Base-by-base conservation (phyloP, 2,329 filamentous ascomycete species). In the Talaromyces sp. region DNA sequence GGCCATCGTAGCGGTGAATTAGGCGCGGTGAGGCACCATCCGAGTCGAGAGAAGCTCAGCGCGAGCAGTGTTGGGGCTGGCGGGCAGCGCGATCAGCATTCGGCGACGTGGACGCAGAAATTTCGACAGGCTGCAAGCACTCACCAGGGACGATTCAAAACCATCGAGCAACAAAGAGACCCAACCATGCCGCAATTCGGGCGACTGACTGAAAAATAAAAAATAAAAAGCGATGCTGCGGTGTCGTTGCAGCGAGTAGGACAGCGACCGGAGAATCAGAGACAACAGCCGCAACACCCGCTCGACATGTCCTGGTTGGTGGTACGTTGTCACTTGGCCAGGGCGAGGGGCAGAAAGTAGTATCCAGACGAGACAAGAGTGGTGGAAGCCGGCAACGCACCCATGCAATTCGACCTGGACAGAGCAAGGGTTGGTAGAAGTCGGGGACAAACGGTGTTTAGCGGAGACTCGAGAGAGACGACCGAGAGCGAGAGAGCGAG, bases 1-100 rank as follows among this genome's bases (percentile, higher is more conserved):
- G 27, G 49, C 17, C 49, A 53, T 53, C 8, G 49, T 53, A 73
- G 70, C 25, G 70, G 64, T 62, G 9, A 13, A 3, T 15, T 53
- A 53, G 49, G 27, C 49, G 27, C 28, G 49, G 8, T 10, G 25
- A 32, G 49, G 49, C 25, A 53, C 25, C 44, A 47, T 47, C 11
- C 44, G 44, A 47, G 11, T 47, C n/a, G 44, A 47, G 44, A 11
- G 44, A 47, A 25, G 44, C 44, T 47, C 44, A 47, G 19, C 44
- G 44, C 44, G 44, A 47, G 44, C 44, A 7, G 22, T 25, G 44
- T 47, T 47, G 44, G 44, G 22, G 44, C 44, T 47, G 44, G 44
- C 44, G 15, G n/a, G 17, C 44, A 47, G n/a, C 36, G 36, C 36
- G 17, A 39, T 39, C 8, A 39, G 36, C 36, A 39, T 39, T n/a